These are phyloP conservation scores for Hymenoscyphus fructigenus DNA, from an alignment of 2,329 filamentous ascomycete genomes.

Conservation along the genomic window DNA sequence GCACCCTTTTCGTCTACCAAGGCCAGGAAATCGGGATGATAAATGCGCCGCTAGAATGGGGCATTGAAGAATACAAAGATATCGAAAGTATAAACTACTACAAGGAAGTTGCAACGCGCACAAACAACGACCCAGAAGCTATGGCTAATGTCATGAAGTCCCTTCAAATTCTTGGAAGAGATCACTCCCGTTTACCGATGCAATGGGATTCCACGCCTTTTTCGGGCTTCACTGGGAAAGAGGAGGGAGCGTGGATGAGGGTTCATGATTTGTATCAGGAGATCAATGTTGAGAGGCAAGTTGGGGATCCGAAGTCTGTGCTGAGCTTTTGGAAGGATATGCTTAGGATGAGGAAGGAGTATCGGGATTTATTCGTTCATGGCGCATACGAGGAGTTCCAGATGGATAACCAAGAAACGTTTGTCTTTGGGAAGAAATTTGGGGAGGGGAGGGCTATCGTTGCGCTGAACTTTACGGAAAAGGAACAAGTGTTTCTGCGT, in stretches of 20 bases:
- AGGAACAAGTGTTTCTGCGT: slow-evolving; percentile 31
- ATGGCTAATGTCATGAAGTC: slow-evolving; percentile 49
- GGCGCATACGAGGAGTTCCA: slow-evolving; percentile 56
- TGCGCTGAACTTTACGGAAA: slow-evolving; percentile 47
- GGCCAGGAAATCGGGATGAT: slow-evolving; percentile 61
- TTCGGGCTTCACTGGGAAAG: slow-evolving; percentile 59
- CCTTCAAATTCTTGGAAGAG: slow-evolving; percentile 59
- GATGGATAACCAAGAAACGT: slow-evolving; percentile 45
- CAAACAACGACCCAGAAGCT: slow-evolving; percentile 39
- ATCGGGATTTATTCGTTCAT: slow-evolving; percentile 60
- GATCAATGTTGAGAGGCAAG: slow-evolving; percentile 59
- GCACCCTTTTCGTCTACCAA: slow-evolving; percentile 59
- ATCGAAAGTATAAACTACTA: slow-evolving; percentile 52
- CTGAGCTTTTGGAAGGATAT: slow-evolving; percentile 36
- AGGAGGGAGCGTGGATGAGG: slow-evolving; percentile 58
- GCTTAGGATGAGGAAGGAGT: slow-evolving; percentile 42
- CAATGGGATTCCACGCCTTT: slow-evolving; percentile 59
- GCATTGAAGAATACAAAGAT: slow-evolving; percentile 49
- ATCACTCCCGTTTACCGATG: slow-evolving; percentile 68
- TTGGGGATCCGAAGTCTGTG: slow-evolving; percentile 23
- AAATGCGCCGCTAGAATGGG: slow-evolving; percentile 55
- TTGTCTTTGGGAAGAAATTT: slow-evolving; percentile 45
- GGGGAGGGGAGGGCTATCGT: slow-evolving; percentile 40
- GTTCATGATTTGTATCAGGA: slow-evolving; percentile 52
- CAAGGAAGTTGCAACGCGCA: slow-evolving; percentile 42